phyloP scores from a whole-genome alignment of 257 asterid genomes.

The Solanum ossicruentum region DNA sequence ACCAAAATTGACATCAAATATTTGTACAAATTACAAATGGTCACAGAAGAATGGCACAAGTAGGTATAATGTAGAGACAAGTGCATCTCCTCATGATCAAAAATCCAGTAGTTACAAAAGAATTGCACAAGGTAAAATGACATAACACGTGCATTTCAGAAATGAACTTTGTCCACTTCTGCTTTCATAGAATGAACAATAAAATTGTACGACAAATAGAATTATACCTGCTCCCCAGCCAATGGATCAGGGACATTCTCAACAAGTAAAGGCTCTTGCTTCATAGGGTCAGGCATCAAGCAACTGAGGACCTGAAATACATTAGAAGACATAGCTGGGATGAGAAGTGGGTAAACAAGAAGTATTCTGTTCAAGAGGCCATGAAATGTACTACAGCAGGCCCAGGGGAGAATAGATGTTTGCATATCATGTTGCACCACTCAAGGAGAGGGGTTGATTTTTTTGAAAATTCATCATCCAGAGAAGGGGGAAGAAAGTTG shows the following conservation, averaged over 20 bases:
- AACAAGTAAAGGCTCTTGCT: constrained; percentile 67
- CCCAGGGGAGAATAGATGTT: not conserved
- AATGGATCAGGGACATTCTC: constrained; percentile 75
- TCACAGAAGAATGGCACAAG: not conserved
- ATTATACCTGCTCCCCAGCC: constrained; percentile 92
- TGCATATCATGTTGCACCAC: not conserved
- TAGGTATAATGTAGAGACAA: not conserved
- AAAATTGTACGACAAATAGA: not conserved
- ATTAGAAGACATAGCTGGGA: not conserved
- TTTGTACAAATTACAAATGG: not conserved
- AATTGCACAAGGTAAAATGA: not conserved
- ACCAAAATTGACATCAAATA: not conserved
- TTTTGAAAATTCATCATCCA: not conserved
- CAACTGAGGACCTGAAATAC: constrained; percentile 53
- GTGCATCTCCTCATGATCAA: not conserved
- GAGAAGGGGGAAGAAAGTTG: not conserved
- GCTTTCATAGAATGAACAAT: not conserved
- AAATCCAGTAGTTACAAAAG: not conserved
- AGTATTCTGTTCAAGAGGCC: not conserved
- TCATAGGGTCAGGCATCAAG: constrained; percentile 80
- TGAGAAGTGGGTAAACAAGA: not conserved
- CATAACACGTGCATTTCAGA: not conserved
- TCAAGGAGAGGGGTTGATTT: not conserved
- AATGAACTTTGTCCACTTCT: not conserved
- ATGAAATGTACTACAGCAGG: not conserved